Evolutionary conservation across 2,329 filamentous ascomycete genomes (phyloP).

Genomic region (Mollisia scopiformis): DNA sequence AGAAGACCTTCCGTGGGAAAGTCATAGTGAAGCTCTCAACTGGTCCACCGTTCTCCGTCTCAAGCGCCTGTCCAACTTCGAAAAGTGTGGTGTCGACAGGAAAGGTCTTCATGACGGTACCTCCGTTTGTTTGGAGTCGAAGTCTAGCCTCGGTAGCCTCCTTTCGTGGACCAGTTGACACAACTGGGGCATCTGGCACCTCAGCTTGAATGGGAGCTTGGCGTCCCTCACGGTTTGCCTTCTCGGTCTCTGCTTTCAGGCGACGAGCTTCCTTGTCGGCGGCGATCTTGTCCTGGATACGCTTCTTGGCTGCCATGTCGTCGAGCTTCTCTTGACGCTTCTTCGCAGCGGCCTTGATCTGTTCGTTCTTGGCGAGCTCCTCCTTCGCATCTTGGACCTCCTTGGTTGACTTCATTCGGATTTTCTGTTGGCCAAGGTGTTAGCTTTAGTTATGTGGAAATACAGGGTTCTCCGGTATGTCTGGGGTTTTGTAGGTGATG

Average conservation of each 20-base stretch:
- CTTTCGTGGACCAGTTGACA: conserved; percentile 51
- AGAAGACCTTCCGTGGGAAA: conserved; percentile 84
- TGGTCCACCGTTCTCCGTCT: conserved; percentile 71
- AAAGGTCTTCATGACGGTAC: conserved; percentile 85
- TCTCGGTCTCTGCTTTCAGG: conserved; percentile 81
- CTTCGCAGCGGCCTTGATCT: conserved; percentile 84
- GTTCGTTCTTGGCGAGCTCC: conserved; percentile 83
- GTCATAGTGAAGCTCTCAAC: conserved; percentile 82
- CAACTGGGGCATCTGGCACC: conserved; percentile 29
- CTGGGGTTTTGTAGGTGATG: too few relatives aligned
- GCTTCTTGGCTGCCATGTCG: conserved; percentile 83
- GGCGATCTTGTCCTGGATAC: conserved; percentile 91
- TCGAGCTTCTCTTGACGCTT: conserved; percentile 88
- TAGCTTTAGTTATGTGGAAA: background rate
- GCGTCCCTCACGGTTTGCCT: conserved; percentile 82
- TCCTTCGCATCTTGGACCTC: conserved; percentile 91
- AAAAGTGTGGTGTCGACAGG: conserved; percentile 90
- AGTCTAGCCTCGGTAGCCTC: conserved; percentile 72
- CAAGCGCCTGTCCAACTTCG: conserved; percentile 80
- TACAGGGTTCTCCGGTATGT: background rate
- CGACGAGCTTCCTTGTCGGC: conserved; percentile 90
- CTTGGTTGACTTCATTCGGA: conserved; percentile 84
- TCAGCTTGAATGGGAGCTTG: conserved; percentile 44
- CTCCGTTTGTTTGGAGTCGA: conserved; percentile 74
- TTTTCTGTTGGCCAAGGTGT: conserved; percentile 49